Conservation (phyloP, 2,329 filamentous ascomycete genomes). For the Colletotrichum somersetense region DNA sequence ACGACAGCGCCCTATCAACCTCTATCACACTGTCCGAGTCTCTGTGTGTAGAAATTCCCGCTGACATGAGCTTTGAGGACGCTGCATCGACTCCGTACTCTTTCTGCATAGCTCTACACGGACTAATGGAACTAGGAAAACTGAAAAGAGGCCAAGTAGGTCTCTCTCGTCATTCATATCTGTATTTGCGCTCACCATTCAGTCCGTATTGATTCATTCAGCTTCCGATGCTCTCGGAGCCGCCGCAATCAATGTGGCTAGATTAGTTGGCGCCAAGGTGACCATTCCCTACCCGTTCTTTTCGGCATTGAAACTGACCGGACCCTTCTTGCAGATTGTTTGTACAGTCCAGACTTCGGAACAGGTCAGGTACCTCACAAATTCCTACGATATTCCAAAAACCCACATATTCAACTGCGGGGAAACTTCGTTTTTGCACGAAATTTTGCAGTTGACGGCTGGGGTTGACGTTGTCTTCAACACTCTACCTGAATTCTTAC, state of each 20-base stretch:
- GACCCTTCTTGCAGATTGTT: constrained; percentile 45
- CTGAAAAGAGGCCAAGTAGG: constrained; percentile 44
- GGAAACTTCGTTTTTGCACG: constrained; percentile 48
- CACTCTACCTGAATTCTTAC: constrained; percentile 55
- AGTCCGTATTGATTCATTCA: constrained; percentile 44
- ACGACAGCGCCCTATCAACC: background rate
- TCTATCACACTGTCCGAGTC: constrained; percentile 1
- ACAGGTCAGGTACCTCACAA: constrained; percentile 51
- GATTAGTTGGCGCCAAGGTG: constrained; percentile 24
- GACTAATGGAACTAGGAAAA: constrained; percentile 41
- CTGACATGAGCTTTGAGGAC: constrained; percentile 46
- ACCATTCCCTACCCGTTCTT: background rate
- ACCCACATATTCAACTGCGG: constrained; percentile 51
- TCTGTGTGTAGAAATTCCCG: constrained; percentile 46
- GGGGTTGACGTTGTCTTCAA: constrained; percentile 57
- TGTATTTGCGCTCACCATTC: background rate
- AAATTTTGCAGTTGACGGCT: constrained; percentile 46
- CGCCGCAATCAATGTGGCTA: constrained; percentile 21
- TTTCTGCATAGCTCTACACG: constrained; percentile 48
- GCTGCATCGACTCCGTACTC: constrained; percentile 49
- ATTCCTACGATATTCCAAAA: constrained; percentile 48
- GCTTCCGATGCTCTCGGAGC: constrained; percentile 1
- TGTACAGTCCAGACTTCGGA: constrained; percentile 51
- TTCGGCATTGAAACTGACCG: background rate
- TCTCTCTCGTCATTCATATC: too few species aligned